Percentiles rank a stretch among this genome's conserved stretches.
Conservation (phyloP, 176 grass and related monocot species). For the Tillandsia leiboldiana region DNA sequence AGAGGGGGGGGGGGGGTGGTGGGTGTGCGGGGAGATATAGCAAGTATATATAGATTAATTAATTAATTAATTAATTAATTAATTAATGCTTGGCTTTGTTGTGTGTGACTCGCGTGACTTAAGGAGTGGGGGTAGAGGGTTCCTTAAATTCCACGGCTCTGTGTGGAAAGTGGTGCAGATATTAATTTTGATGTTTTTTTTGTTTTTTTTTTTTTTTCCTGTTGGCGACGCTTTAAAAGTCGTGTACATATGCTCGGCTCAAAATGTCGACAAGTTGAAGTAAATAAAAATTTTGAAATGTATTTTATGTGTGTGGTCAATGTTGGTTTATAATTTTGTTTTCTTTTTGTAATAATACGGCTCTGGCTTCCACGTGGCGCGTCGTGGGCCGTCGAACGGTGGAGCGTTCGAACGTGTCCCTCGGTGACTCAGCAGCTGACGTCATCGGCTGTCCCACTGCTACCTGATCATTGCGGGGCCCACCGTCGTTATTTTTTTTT, state of each 20-base stretch:
- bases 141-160: neutral
- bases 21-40: no score
- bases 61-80: no score
- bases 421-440: no score
- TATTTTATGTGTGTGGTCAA: neutral
- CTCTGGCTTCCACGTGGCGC: neutral
- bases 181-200: neutral
- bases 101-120: neutral
- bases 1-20: no score
- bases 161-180: neutral
- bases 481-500: constrained; percentile 17
- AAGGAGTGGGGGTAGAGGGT: neutral
- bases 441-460: no score
- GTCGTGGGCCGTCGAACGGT: neutral
- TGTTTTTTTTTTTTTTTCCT: neutral
- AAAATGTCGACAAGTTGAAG: neutral
- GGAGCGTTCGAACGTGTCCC: neutral
- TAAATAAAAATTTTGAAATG: neutral
- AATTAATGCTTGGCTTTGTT: neutral
- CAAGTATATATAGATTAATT: no score
- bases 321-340: neutral
- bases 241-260: neutral
- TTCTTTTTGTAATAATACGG: neutral
- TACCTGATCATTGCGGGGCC: neutral
- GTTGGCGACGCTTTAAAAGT: neutral